phyloP scores from a whole-genome alignment of 1,139 yeast species.

The Geotrichum macrosporum region DNA sequence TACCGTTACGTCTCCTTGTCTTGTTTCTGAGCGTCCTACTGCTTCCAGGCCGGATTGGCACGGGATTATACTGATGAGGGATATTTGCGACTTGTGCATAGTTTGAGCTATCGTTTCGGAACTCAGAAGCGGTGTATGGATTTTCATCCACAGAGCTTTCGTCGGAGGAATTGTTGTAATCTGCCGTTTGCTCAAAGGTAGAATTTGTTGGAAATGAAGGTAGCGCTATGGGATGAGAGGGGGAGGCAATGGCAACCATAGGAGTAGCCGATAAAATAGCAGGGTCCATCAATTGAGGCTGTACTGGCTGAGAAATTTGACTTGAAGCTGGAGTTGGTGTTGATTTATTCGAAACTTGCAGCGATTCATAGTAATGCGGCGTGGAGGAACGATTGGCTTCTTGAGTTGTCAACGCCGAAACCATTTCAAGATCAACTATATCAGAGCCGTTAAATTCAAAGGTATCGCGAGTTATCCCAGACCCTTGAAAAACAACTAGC shows the following conservation, averaged over 20 bases:
- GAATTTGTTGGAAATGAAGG: not conserved
- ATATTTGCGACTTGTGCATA: conserved; percentile 3
- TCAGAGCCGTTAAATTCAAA: conserved; percentile 29
- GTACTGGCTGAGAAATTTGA: conserved; percentile 7
- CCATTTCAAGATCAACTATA: conserved; percentile 34
- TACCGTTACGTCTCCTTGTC: conserved; percentile 4
- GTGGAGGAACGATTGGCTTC: conserved; percentile 6
- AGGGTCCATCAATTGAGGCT: conserved; percentile 29
- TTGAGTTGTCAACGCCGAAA: conserved; percentile 23
- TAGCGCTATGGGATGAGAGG: not conserved
- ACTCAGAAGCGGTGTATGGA: conserved; percentile 27
- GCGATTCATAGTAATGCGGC: conserved; percentile 4
- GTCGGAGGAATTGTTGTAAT: conserved; percentile 22
- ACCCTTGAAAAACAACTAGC: conserved; percentile 27
- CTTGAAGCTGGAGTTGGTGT: conserved; percentile 3
- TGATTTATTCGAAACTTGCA: conserved; percentile 2
- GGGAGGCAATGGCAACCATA: conserved; percentile 8
- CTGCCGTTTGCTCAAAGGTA: conserved; percentile 6
- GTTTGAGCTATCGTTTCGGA: conserved; percentile 6
- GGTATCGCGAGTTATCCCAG: conserved; percentile 22
- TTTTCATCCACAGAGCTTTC: conserved; percentile 25
- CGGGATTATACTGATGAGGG: not conserved
- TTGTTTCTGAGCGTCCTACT: conserved; percentile 10
- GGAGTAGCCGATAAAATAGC: conserved; percentile 32
- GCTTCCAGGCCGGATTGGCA: conserved; percentile 3